Base-by-base conservation (phyloP, 2,329 filamentous ascomycete species). In the Aspergillus phoenicis region DNA sequence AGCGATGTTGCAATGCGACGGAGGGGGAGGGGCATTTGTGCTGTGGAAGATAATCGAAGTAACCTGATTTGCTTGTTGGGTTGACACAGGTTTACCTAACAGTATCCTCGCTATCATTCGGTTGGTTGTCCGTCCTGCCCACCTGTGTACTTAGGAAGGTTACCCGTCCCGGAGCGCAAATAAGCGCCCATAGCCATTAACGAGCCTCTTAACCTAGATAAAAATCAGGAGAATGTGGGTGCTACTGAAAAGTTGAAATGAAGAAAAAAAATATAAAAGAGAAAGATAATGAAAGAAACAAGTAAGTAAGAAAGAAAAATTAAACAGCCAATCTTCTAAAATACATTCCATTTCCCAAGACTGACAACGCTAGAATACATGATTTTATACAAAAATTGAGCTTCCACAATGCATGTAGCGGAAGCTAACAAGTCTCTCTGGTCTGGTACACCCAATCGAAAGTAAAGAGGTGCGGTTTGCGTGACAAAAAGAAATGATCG, bases 21-120 rank as follows among this genome's bases (percentile, higher is more conserved):
- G 69, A 71, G 72, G 66, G 66, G 70, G 69, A 75, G 72, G 73
- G 73, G 72, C 73, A 75, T 75, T 73, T 64, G 62, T 58, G 57
- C 57, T 47, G 41, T 56, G 53, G 62, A 57, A 59, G 57, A 47
- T 52, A 62, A 63, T 63, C 17, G 58, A 59, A 63, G 39, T 55
- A 41, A 52, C 47, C 48, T 59, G 58, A 63, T 58, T 58, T 55
- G 61, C 62, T 57, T 43, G 52, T 59, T 57, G 28, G 38, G 54
- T 55, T 51, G 33, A 39, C 17, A 45, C 39, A 56, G 39, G 38
- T 45, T 56, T 56, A 47, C 28, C 47, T 51, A 51, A 51, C 47
- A 33, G 47, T 30, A 51, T 51, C 15, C 26, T 51, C 47, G 47
- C 47, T 51, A 51, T 51, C 47, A 24, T 26, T 51, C 47, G 24